Evolutionary conservation across 75 land plant genomes (phyloP).

Genomic region (Picea sitchensis): DNA sequence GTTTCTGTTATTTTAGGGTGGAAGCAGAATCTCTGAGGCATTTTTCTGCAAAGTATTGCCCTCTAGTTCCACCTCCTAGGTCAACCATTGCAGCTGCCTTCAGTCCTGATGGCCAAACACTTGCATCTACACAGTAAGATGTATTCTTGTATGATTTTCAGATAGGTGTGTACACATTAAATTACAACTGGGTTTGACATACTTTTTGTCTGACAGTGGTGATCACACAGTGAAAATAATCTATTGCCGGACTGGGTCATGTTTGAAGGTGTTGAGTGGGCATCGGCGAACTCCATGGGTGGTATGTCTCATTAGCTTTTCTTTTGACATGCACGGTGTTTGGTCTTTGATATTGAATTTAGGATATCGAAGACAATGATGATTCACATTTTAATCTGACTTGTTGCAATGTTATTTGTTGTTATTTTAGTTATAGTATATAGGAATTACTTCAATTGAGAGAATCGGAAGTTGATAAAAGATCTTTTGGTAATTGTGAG

Average conservation of each 20-base stretch:
- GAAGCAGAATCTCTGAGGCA: conserved; percentile 87
- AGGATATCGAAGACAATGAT: no score
- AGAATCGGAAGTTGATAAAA: no score
- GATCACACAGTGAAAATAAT: conserved; percentile 98
- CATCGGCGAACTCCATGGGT: conserved; percentile 99
- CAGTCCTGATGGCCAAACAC: conserved; percentile 87
- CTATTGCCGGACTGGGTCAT: conserved; percentile 76
- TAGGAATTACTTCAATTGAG: no score
- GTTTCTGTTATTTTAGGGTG: conserved; percentile 41
- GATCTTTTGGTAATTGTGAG: no score
- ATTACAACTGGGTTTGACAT: neutral
- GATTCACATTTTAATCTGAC: no score
- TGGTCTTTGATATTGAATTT: no score
- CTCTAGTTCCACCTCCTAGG: conserved; percentile 93
- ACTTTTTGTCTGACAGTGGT: conserved; percentile 56
- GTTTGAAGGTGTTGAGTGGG: conserved; percentile 87
- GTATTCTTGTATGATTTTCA: neutral
- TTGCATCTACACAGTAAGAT: conserved; percentile 98
- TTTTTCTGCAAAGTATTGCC: conserved; percentile 84
- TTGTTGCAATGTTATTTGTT: no score
- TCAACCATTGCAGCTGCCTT: conserved; percentile 98
- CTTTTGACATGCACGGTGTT: no score
- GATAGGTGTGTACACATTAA: neutral
- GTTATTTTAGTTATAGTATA: no score
- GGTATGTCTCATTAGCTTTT: conserved; percentile 43